phyloP scores from a whole-genome alignment of 1,284 basidiomycete genomes.

The Ustilago trichophora region DNA sequence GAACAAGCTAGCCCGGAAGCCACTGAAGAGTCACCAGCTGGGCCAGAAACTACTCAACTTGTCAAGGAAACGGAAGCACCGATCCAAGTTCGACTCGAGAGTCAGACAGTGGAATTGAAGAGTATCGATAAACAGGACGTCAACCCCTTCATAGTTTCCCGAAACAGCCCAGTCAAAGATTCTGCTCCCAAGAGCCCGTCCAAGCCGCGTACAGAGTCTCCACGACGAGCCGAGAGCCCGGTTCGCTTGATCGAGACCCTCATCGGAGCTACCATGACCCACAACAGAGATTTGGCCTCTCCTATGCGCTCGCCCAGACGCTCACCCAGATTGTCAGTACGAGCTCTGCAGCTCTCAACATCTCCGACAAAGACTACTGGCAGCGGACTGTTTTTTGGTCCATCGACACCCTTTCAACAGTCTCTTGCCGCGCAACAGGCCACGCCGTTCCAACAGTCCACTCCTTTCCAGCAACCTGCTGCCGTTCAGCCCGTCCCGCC shows the following conservation, averaged over 20 bases:
- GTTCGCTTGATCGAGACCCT: constrained; percentile 37
- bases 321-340: constrained; percentile 28
- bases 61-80: neutral
- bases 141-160: constrained; percentile 9
- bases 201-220: constrained; percentile 12
- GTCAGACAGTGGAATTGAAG: neutral
- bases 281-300: constrained; percentile 20
- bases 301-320: constrained; percentile 33
- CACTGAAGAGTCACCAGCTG: too few species aligned
- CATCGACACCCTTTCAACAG: constrained; percentile 22
- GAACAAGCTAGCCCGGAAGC: too few species aligned
- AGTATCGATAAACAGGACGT: neutral
- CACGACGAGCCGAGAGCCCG: constrained; percentile 18
- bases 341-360: constrained; percentile 23
- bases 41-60: too few species aligned
- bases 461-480: constrained; percentile 15
- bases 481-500: constrained; percentile 10
- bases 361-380: constrained; percentile 20
- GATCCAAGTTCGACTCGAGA: neutral
- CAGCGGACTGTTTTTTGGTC: constrained; percentile 5
- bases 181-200: constrained; percentile 9
- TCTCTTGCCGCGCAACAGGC: neutral
- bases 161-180: constrained; percentile 1
- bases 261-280: constrained; percentile 28
- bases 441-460: constrained; percentile 10